Evolutionary conservation across 2,329 filamentous ascomycete genomes (phyloP), one percentile per base, ranked within the genome.

Genomic region (Cytospora piceae): DNA sequence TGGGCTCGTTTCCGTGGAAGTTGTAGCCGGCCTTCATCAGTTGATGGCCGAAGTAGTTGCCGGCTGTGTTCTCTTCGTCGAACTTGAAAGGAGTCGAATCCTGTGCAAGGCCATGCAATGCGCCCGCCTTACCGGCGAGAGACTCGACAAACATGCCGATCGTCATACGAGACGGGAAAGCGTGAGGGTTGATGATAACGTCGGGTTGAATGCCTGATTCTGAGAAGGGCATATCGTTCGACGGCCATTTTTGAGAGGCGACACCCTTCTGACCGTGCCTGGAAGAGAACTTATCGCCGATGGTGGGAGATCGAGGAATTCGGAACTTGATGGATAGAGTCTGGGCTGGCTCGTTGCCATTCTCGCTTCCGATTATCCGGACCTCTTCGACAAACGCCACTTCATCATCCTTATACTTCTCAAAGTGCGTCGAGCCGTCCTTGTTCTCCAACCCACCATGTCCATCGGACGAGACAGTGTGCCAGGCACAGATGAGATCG

Each of bases 111-210:
- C 95, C 95, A 76, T 99, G 95, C 42, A 99, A 85, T 17, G 94
- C 92, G 56, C 95, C 95, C 12, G 94, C 88, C 81, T 99, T 99
- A 68, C 95, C 95, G 12, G 95, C 95, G 61, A 99, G 85, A 6
- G 94, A 97, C 81, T 99, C 95, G 74, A 99, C 88, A 78, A 99
- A 98, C 92, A 98, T 98, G 75, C 95, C 95, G 75, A 99, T 99
- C 24, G 95, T 99, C 95, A 99, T 99, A 79, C 95, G 94, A 55
- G 94, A 98, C 9, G 95, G 95, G 85, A 99, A 99, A 74, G 95
- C 95, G 84, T 99, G 95, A 51, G 95, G 95, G 81, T 99, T 99
- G 83, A 99, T 99, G 79, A 99, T 99, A 73, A 97, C 85, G 78
- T 99, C 95, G 12, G 95, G 95, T 74, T 97, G 94, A 68, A 99